These are phyloP conservation scores for Epichloe amarillans DNA, from an alignment of 2,329 filamentous ascomycete genomes.

Conservation along the genomic window DNA sequence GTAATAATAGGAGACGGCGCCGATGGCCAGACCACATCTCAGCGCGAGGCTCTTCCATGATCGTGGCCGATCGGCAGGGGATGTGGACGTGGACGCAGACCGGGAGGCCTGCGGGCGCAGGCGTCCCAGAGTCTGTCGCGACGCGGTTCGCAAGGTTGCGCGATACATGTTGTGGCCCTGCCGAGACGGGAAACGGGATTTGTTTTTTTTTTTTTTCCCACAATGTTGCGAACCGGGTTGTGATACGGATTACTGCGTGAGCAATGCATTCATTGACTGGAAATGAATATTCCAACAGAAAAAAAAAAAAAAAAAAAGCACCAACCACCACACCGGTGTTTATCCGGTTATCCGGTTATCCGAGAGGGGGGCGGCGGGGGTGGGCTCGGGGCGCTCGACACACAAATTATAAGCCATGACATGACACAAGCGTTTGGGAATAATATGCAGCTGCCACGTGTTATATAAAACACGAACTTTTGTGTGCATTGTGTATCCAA, in stretches of 20 bases:
- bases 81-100: slow-evolving; percentile 34
- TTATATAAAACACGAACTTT: neutral
- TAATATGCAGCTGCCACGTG: slow-evolving; percentile 2
- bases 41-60: slow-evolving; percentile 68
- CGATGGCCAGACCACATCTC: slow-evolving; percentile 64
- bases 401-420: neutral
- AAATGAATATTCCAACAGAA: neutral
- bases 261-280: neutral
- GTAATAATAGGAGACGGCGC: slow-evolving; percentile 72
- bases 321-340: neutral
- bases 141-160: slow-evolving; percentile 33
- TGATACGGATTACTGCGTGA: neutral
- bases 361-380: neutral
- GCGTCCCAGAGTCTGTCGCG: slow-evolving; percentile 29
- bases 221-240: neutral
- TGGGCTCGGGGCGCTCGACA: neutral
- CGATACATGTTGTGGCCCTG: slow-evolving; percentile 33
- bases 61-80: slow-evolving; percentile 50
- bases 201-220: too few species aligned
- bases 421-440: neutral
- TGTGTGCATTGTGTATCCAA: too few species aligned
- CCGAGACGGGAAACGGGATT: neutral
- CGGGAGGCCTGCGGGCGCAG: slow-evolving; percentile 27
- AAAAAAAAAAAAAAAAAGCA: neutral
- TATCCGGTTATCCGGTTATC: neutral